phyloP scores from a whole-genome alignment of 2,329 filamentous ascomycete genomes.

The Fusarium euwallaceae region DNA sequence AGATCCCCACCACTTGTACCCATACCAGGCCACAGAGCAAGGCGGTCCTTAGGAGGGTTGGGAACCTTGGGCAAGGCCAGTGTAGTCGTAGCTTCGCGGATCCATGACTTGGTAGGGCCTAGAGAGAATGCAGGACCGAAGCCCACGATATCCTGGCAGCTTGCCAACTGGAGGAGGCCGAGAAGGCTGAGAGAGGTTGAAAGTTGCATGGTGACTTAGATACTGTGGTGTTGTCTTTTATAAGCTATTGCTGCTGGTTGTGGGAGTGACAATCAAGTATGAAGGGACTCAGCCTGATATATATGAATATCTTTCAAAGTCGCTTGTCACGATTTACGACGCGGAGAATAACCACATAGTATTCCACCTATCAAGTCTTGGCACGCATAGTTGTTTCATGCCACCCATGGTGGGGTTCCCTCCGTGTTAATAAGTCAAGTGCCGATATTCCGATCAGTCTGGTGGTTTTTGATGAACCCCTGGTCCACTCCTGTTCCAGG shows the following conservation, averaged over 20 bases:
- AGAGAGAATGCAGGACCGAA: conserved; percentile 35
- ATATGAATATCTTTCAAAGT: background rate
- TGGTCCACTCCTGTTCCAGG: background rate
- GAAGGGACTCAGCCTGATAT: background rate
- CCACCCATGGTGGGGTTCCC: background rate
- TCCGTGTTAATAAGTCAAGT: conserved; percentile 8
- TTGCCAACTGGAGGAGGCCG: background rate
- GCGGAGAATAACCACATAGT: background rate
- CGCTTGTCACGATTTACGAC: background rate
- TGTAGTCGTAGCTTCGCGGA: conserved; percentile 30
- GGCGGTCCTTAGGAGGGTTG: conserved; percentile 19
- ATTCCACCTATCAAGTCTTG: conserved; percentile 6
- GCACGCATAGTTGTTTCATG: background rate
- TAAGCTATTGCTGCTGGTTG: background rate
- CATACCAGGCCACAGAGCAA: conserved; percentile 36
- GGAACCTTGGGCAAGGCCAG: conserved; percentile 29
- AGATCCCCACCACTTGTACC: conserved; percentile 29
- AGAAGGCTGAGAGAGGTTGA: conserved; percentile 2
- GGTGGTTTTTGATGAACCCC: background rate
- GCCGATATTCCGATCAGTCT: conserved; percentile 3
- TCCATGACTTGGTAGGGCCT: conserved; percentile 32
- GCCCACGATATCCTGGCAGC: conserved; percentile 4
- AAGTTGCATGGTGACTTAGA: conserved; percentile 9
- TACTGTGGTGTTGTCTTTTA: background rate
- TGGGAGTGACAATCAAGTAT: background rate